phyloP scores from a whole-genome alignment of 1,284 basidiomycete genomes.

The Pseudozyma sp. region DNA sequence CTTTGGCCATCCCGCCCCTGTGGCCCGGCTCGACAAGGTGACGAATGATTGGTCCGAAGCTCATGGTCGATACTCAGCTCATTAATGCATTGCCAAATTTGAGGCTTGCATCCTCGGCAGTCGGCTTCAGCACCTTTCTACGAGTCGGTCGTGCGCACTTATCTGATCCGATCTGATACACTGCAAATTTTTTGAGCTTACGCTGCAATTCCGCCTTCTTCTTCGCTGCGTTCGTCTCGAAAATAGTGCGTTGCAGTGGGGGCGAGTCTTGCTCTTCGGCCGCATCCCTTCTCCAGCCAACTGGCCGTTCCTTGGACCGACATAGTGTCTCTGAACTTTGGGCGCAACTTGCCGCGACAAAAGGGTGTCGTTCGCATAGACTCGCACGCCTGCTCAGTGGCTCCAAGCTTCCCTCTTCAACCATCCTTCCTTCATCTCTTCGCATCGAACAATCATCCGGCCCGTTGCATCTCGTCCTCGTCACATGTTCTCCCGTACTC shows the following conservation, averaged over 20 bases:
- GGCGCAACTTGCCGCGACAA: no score
- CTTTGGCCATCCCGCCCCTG: background rate
- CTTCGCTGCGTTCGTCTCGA: background rate
- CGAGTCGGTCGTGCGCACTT: background rate
- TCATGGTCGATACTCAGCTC: background rate
- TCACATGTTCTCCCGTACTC: conserved; percentile 3
- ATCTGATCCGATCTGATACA: conserved; percentile 2
- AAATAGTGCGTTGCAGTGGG: no score
- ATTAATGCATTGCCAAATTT: background rate
- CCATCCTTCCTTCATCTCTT: background rate
- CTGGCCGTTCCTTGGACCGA: no score
- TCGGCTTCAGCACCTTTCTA: background rate
- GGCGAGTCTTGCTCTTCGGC: no score
- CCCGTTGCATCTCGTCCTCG: background rate
- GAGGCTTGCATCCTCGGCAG: background rate
- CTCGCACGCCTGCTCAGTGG: no score
- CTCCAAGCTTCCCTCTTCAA: background rate
- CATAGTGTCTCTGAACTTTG: no score
- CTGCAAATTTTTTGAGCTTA: background rate
- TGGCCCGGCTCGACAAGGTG: background rate
- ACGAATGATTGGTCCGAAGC: background rate
- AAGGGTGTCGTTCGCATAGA: no score
- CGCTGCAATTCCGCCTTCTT: background rate
- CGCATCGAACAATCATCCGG: background rate
- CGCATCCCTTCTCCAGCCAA: no score